Evolutionary conservation across 2,329 filamentous ascomycete species (phyloP).

Genomic region (Trichoderma koningii): DNA sequence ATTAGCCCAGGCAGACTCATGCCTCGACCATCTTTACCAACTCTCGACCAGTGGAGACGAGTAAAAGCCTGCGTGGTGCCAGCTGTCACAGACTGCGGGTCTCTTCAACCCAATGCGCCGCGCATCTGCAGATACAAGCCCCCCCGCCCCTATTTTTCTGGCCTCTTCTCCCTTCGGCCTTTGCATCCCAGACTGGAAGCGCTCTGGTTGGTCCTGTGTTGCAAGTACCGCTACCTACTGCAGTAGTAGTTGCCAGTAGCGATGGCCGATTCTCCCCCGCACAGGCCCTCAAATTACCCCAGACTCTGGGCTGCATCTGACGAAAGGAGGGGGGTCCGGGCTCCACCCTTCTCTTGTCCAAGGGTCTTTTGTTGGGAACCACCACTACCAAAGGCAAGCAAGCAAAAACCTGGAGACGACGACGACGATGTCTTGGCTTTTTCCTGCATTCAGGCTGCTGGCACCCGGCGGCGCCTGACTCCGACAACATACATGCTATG

Average conservation of each 20-base stretch:
- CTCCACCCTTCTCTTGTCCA: not conserved
- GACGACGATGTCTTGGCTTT: not conserved
- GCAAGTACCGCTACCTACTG: no score
- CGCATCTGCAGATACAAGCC: constrained; percentile 21
- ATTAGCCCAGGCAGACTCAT: not conserved
- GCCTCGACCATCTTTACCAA: not conserved
- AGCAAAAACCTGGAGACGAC: not conserved
- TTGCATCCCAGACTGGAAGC: not conserved
- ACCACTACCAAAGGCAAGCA: no score
- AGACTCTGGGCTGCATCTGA: constrained; percentile 23
- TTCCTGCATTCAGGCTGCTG: not conserved
- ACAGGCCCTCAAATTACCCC: constrained; percentile 20
- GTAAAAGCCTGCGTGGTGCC: not conserved
- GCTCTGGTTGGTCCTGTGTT: constrained; percentile 12
- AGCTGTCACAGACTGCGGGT: not conserved
- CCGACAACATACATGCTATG: no score
- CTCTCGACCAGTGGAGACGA: not conserved
- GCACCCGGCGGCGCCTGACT: not conserved
- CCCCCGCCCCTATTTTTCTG: not conserved
- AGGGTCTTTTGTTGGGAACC: constrained; percentile 22
- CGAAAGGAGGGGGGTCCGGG: not conserved
- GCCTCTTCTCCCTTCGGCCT: not conserved
- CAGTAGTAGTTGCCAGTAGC: no score
- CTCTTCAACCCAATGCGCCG: constrained; percentile 20
- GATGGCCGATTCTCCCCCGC: constrained; percentile 3